These are phyloP conservation scores for Chaetomium sp. DNA, from an alignment of 2,329 filamentous ascomycete genomes.

Conservation along the genomic window DNA sequence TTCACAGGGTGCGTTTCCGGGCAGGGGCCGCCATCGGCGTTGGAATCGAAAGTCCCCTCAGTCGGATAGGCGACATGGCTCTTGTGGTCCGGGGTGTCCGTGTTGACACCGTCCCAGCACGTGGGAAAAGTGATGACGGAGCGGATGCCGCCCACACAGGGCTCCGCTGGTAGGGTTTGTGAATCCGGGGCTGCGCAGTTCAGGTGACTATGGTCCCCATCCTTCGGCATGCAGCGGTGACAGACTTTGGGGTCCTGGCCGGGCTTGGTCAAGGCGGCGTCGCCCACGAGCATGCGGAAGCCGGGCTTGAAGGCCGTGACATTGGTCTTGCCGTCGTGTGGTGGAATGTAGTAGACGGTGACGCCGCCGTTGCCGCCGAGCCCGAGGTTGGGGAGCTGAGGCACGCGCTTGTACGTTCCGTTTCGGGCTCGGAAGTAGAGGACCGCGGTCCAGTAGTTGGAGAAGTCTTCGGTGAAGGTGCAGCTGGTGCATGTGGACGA, in stretches of 20 bases:
- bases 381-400: conserved; percentile 16
- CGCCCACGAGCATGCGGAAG: conserved; percentile 40
- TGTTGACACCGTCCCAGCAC: conserved; percentile 58
- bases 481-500: conserved; percentile 30
- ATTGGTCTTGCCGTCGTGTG: conserved; percentile 37
- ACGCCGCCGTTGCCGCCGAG: conserved; percentile 30
- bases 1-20: conserved; percentile 44
- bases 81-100: conserved; percentile 50
- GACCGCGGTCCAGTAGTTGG: conserved; percentile 35
- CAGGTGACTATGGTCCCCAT: conserved; percentile 22
- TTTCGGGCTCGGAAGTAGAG: conserved; percentile 32
- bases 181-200: conserved; percentile 42
- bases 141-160: conserved; percentile 22
- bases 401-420: conserved; percentile 30
- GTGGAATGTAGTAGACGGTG: conserved; percentile 34
- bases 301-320: conserved; percentile 47
- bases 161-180: conserved; percentile 33
- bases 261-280: conserved; percentile 32
- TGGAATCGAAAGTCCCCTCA: conserved; percentile 13
- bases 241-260: conserved; percentile 39
- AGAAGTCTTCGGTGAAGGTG: conserved; percentile 33
- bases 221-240: conserved; percentile 41
- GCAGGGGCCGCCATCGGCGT: conserved; percentile 33
- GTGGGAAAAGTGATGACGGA: conserved; percentile 41
- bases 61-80: conserved; percentile 31